Evolutionary conservation across 106 monocot species (phyloP).

Genomic region (Dendrobium officinale): DNA sequence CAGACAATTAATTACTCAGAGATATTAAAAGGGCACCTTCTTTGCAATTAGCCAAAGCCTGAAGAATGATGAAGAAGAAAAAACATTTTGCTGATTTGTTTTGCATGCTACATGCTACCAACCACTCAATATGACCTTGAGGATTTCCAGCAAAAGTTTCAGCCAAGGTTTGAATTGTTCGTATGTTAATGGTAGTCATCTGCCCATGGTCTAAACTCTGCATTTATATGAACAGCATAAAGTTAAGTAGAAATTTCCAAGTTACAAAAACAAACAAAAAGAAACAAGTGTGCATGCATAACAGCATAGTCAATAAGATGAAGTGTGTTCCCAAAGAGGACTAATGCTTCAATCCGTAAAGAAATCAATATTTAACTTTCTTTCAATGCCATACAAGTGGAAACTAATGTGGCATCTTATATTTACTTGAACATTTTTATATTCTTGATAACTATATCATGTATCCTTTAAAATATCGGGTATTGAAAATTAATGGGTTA

Average conservation of each 20-base stretch:
- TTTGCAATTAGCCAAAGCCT: constrained; percentile 31
- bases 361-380: background rate
- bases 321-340: background rate
- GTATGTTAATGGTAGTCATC: constrained; percentile 39
- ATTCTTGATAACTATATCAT: background rate
- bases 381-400: background rate
- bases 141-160: constrained; percentile 41
- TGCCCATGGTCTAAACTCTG: constrained; percentile 45
- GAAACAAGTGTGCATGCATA: background rate
- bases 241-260: background rate
- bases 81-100: constrained; percentile 42
- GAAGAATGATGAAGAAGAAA: constrained; percentile 58
- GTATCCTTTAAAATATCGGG: background rate
- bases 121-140: constrained; percentile 49
- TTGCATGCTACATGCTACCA: constrained; percentile 44
- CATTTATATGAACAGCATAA: background rate
- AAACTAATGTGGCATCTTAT: background rate
- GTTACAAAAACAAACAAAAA: background rate
- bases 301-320: background rate
- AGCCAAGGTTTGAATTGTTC: constrained; percentile 52
- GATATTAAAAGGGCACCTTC: constrained; percentile 29
- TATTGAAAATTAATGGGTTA: background rate
- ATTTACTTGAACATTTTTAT: background rate
- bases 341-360: background rate
- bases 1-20: background rate